phyloP scores from a whole-genome alignment of 371 early-diverging fungal species.

The Sanchytrium tribonematis region DNA sequence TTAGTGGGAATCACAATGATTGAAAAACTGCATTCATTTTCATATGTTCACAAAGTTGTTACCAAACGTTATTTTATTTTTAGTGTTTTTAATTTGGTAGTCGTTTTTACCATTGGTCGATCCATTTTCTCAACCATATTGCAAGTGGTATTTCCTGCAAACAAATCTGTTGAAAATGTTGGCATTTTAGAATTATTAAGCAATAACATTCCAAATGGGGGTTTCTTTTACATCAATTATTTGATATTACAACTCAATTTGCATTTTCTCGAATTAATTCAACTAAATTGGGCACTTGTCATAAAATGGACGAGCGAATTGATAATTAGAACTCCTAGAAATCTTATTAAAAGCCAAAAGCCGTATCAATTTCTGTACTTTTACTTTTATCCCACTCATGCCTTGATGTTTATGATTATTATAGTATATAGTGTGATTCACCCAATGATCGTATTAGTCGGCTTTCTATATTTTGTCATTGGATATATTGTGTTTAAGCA shows the following conservation, averaged over 20 bases:
- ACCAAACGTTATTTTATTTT: slow-evolving; percentile 55
- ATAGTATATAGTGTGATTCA: slow-evolving; percentile 55
- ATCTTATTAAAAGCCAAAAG: slow-evolving; percentile 16
- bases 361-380: slow-evolving; percentile 15
- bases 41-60: slow-evolving; percentile 8
- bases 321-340: slow-evolving; percentile 13
- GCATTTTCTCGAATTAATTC: slow-evolving; percentile 13
- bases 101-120: slow-evolving; percentile 48
- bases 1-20: neutral
- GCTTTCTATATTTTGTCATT: slow-evolving; percentile 36
- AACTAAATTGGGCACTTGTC: slow-evolving; percentile 15
- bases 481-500: slow-evolving; percentile 48
- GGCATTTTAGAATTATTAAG: slow-evolving; percentile 31
- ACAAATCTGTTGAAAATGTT: slow-evolving; percentile 31
- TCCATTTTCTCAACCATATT: slow-evolving; percentile 38
- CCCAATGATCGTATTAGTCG: slow-evolving; percentile 51
- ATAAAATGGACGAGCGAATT: slow-evolving; percentile 13
- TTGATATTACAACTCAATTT: slow-evolving; percentile 16
- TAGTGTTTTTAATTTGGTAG: slow-evolving; percentile 51
- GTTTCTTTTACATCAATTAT: slow-evolving; percentile 12
- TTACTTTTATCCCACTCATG: slow-evolving; percentile 14
- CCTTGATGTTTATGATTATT: slow-evolving; percentile 51
- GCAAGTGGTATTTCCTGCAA: slow-evolving; percentile 34
- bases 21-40: neutral
- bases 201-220: slow-evolving; percentile 11